These are phyloP conservation scores for Trichoderma oligosporum DNA, from an alignment of 2,329 filamentous ascomycete species.

Conservation along the genomic window DNA sequence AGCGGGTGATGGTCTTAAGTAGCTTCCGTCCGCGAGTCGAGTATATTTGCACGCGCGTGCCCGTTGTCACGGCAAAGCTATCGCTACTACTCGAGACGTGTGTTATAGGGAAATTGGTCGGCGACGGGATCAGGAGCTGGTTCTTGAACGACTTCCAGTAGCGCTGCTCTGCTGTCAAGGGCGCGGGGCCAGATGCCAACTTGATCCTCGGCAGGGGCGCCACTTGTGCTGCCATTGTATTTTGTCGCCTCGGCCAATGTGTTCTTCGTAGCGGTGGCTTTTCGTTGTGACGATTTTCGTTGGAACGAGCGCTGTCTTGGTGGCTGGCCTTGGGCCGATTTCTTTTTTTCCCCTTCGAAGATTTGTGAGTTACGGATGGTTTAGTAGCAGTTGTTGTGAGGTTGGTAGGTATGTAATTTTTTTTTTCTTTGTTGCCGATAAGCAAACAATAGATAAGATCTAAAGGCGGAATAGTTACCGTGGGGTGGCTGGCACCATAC, in stretches of 20 bases:
- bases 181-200: slow-evolving; percentile 75
- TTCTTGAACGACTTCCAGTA: slow-evolving; percentile 98
- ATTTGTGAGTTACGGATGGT: background rate
- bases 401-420: slow-evolving; percentile 3
- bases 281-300: background rate
- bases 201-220: slow-evolving; percentile 75
- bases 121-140: slow-evolving; percentile 82
- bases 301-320: background rate
- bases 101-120: slow-evolving; percentile 83
- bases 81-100: slow-evolving; percentile 77
- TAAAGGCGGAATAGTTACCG: background rate
- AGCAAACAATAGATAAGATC: slow-evolving; percentile 3
- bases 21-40: slow-evolving; percentile 88
- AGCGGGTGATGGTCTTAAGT: slow-evolving; percentile 89
- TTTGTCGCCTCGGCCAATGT: slow-evolving; percentile 3
- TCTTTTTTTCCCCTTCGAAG: background rate
- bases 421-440: slow-evolving; percentile 13
- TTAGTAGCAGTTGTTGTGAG: background rate
- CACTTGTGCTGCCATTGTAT: slow-evolving; percentile 78
- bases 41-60: slow-evolving; percentile 88
- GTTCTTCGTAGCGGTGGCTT: background rate
- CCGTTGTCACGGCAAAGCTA: slow-evolving; percentile 90
- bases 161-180: slow-evolving; percentile 83
- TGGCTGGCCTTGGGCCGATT: background rate
- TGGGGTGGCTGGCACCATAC: background rate